Conservation (phyloP, 106 monocot genomes). For the Platanthera guangdongensis region DNA sequence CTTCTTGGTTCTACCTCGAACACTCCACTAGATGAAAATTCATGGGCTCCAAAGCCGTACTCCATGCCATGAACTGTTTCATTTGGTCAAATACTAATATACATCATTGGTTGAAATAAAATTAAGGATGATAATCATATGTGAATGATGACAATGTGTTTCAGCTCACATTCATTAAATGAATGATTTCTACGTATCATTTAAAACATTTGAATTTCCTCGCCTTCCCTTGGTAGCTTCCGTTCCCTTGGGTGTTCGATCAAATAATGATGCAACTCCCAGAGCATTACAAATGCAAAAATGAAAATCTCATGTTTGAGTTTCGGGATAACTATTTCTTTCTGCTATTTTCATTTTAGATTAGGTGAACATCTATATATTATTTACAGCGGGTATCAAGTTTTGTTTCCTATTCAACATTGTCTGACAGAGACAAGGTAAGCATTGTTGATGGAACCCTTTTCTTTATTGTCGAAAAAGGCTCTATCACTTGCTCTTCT, state of each 20-base stretch:
- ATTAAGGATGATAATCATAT: neutral
- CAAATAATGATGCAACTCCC: neutral
- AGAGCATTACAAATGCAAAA: neutral
- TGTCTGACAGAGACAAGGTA: too few relatives aligned
- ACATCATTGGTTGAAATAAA: neutral
- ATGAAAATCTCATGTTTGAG: neutral
- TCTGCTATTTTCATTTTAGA: neutral
- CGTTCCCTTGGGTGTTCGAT: neutral
- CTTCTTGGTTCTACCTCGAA: slow-evolving; percentile 33
- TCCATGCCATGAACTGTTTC: slow-evolving; percentile 27
- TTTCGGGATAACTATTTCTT: neutral
- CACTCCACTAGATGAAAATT: slow-evolving; percentile 22
- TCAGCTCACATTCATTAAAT: neutral
- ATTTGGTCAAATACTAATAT: neutral
- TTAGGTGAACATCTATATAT: neutral
- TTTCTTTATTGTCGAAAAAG: too few relatives aligned
- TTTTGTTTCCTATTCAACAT: too few relatives aligned
- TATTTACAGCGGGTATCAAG: neutral
- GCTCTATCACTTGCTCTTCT: too few relatives aligned
- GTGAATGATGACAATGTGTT: neutral
- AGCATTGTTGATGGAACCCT: too few relatives aligned
- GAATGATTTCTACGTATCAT: neutral
- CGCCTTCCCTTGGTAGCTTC: neutral
- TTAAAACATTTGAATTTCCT: neutral
- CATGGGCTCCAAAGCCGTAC: slow-evolving; percentile 32